Conservation (phyloP, 2,329 filamentous ascomycete genomes). For the Sporothrix brasiliensis region DNA sequence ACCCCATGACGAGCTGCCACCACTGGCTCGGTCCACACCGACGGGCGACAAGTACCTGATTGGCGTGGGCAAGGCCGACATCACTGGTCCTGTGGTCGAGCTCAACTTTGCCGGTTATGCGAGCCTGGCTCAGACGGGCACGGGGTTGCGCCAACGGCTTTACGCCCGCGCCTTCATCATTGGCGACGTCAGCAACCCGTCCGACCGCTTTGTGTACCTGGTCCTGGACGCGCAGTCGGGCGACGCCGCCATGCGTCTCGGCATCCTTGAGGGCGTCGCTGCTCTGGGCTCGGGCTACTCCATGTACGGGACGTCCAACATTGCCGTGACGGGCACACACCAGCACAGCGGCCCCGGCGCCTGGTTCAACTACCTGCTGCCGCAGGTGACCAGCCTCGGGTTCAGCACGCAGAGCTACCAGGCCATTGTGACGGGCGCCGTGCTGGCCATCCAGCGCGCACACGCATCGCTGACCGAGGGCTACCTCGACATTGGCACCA, state of each 20-base stretch:
- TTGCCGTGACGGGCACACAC: conserved; percentile 90
- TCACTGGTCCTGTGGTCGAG: conserved; percentile 79
- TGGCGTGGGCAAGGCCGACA: conserved; percentile 61
- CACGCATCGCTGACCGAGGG: conserved; percentile 70
- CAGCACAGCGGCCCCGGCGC: conserved; percentile 89
- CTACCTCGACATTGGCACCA: conserved; percentile 69
- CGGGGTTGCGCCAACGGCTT: conserved; percentile 81
- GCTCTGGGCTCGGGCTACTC: conserved; percentile 71
- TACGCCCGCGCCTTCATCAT: conserved; percentile 91
- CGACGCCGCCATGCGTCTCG: conserved; percentile 83
- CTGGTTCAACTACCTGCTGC: conserved; percentile 92
- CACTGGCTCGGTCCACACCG: conserved; percentile 36
- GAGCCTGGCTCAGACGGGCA: conserved; percentile 77
- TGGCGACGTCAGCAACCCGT: conserved; percentile 64
- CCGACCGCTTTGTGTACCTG: conserved; percentile 80
- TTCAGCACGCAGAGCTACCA: conserved; percentile 86
- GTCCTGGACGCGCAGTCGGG: conserved; percentile 86
- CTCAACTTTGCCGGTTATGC: conserved; percentile 93
- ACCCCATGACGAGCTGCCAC: conserved; percentile 4
- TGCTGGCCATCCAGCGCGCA: conserved; percentile 79
- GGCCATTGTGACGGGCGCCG: conserved; percentile 82
- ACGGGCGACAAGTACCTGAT: conserved; percentile 53
- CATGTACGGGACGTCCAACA: conserved; percentile 75
- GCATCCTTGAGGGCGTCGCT: conserved; percentile 76
- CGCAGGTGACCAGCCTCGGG: conserved; percentile 84